Conservation (phyloP, 2,329 filamentous ascomycete species). For the Fusarium sarcochroum region DNA sequence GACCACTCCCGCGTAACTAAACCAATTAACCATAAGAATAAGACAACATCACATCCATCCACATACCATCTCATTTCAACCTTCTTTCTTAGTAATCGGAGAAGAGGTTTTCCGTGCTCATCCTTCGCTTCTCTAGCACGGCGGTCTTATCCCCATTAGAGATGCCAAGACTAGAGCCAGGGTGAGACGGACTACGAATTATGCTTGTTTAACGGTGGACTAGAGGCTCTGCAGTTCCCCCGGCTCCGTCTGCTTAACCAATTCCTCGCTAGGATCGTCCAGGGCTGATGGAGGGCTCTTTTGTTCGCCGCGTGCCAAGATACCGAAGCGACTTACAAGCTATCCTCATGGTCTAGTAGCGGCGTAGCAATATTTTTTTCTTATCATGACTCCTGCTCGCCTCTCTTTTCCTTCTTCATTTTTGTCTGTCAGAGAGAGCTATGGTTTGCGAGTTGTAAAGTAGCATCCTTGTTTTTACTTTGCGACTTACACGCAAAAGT, state of each 20-base stretch:
- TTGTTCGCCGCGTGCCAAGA: constrained; percentile 5
- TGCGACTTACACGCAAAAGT: constrained; percentile 9
- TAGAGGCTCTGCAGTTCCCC: constrained; percentile 25
- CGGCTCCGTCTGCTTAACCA: constrained; percentile 17
- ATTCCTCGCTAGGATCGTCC: constrained; percentile 25
- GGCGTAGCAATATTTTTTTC: neutral
- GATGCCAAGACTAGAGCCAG: constrained; percentile 28
- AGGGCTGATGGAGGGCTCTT: constrained; percentile 14
- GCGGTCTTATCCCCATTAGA: constrained; percentile 22
- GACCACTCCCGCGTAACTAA: neutral
- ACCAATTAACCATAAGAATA: too few relatives aligned
- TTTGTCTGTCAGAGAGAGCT: neutral
- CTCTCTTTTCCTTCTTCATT: neutral
- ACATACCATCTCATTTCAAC: too few relatives aligned
- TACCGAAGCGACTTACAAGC: neutral
- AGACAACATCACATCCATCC: too few relatives aligned
- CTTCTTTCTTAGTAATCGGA: too few relatives aligned
- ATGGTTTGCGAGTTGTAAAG: constrained; percentile 9
- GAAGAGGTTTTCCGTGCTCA: neutral
- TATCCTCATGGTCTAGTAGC: neutral
- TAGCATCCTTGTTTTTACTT: neutral
- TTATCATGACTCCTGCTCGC: neutral
- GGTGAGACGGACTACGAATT: constrained; percentile 12
- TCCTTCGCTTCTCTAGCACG: constrained; percentile 30
- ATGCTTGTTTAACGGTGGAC: constrained; percentile 38